phyloP scores from a whole-genome alignment of 768 basidiomycete genomes.

The Amanita polypyramis region DNA sequence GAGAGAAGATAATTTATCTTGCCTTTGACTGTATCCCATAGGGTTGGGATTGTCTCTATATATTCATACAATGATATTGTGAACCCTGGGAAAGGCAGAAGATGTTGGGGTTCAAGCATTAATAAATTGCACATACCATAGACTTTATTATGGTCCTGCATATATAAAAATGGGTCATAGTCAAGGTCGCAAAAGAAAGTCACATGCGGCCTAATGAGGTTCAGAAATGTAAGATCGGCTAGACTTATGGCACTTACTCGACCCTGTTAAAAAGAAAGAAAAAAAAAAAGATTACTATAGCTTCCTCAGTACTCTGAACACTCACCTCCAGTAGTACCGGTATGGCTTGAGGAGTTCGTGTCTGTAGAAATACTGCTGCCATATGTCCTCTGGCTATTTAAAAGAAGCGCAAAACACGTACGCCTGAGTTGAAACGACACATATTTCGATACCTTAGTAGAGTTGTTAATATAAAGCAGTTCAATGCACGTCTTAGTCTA shows the following conservation, averaged over 20 bases:
- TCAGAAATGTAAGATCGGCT: neutral
- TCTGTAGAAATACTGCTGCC: slow-evolving; percentile 68
- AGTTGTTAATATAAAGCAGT: neutral
- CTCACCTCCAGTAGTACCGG: slow-evolving; percentile 76
- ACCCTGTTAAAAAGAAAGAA: slow-evolving; percentile 21
- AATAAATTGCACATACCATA: slow-evolving; percentile 42
- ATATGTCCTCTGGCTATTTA: neutral
- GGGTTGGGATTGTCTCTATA: slow-evolving; percentile 72
- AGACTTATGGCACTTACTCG: slow-evolving; percentile 25
- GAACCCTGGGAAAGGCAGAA: slow-evolving; percentile 42
- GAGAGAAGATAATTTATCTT: slow-evolving; percentile 5
- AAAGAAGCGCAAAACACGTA: slow-evolving; percentile 26
- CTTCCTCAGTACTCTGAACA: neutral
- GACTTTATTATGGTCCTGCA: slow-evolving; percentile 77
- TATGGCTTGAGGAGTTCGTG: slow-evolving; percentile 73
- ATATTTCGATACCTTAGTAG: slow-evolving; percentile 73
- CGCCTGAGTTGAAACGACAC: slow-evolving; percentile 94
- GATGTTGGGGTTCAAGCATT: neutral
- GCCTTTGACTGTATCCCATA: slow-evolving; percentile 77
- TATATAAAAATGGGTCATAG: slow-evolving; percentile 80
- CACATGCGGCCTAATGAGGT: slow-evolving; percentile 55
- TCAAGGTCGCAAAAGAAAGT: slow-evolving; percentile 83
- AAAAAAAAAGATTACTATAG: slow-evolving; percentile 1
- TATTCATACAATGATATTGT: slow-evolving; percentile 81
- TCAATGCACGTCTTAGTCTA: slow-evolving; percentile 9